Percentiles rank a stretch among this genome's conserved stretches.
phyloP scores from a whole-genome alignment of 2,329 filamentous ascomycete genomes.

The Gaeumannomyces tritici region DNA sequence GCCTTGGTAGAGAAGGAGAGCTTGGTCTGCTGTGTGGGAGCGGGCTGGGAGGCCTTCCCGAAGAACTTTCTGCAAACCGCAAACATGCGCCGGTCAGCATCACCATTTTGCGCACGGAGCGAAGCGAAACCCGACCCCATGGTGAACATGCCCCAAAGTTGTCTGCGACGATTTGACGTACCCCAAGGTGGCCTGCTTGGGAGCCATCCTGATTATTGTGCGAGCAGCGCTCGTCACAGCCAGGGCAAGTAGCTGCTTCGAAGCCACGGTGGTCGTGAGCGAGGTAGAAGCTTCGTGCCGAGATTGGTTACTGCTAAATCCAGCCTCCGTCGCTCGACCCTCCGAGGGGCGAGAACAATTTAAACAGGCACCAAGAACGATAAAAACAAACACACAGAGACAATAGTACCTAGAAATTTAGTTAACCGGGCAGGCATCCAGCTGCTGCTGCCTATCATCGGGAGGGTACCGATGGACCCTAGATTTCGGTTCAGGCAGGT shows the following conservation, averaged over 20 bases:
- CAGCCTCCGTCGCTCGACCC: neutral
- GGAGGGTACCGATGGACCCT: no score
- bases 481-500: no score
- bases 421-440: no score
- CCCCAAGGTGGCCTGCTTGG: conserved; percentile 78
- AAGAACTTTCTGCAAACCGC: conserved; percentile 71
- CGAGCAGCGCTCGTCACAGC: conserved; percentile 9
- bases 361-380: neutral
- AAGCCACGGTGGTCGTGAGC: conserved; percentile 7
- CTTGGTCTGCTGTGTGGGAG: conserved; percentile 65
- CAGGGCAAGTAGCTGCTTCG: conserved; percentile 11
- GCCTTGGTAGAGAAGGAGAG: conserved; percentile 61
- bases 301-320: no score
- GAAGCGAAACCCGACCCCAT: neutral
- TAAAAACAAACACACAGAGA: no score
- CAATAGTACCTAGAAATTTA: no score
- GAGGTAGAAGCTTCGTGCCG: no score
- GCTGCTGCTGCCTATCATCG: no score
- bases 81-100: conserved; percentile 5
- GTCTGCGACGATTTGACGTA: conserved; percentile 70
- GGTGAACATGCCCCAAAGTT: conserved; percentile 56
- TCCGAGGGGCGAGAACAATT: neutral
- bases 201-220: conserved; percentile 21
- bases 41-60: conserved; percentile 48
- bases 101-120: neutral